phyloP scores from a whole-genome alignment of 2,329 filamentous ascomycete species.

The Colletotrichum simmondsii region DNA sequence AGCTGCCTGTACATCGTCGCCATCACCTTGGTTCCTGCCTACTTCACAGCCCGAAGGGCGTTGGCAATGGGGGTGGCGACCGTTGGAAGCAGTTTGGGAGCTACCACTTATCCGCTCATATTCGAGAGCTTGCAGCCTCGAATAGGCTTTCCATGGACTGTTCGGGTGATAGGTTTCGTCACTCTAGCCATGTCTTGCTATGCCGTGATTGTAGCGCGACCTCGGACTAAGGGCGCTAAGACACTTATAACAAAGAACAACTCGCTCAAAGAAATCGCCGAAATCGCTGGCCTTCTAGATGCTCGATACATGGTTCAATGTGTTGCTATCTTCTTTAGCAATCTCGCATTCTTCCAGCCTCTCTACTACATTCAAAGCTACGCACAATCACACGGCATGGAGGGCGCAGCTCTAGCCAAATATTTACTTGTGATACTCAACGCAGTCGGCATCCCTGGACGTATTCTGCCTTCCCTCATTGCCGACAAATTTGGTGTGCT shows the following conservation, averaged over 20 bases:
- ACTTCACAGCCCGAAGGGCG: constrained; percentile 66
- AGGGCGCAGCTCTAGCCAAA: constrained; percentile 40
- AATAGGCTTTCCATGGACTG: constrained; percentile 64
- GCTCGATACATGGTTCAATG: constrained; percentile 48
- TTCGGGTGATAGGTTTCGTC: constrained; percentile 49
- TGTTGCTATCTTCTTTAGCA: constrained; percentile 47
- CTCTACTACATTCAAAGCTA: constrained; percentile 43
- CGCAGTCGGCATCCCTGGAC: constrained; percentile 48
- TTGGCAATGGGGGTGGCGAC: constrained; percentile 71
- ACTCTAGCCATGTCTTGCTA: constrained; percentile 4
- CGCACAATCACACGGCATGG: constrained; percentile 42
- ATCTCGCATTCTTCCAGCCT: constrained; percentile 49
- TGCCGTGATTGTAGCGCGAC: background rate
- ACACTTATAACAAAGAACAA: constrained; percentile 50
- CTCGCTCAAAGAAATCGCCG: constrained; percentile 51
- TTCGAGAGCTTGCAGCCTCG: constrained; percentile 66
- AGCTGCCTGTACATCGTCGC: constrained; percentile 39
- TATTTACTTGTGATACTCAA: constrained; percentile 51
- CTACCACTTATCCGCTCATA: constrained; percentile 64
- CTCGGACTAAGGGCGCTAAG: constrained; percentile 49
- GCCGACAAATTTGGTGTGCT: constrained; percentile 49
- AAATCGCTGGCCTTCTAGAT: constrained; percentile 43
- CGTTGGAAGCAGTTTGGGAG: constrained; percentile 66
- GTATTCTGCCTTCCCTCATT: constrained; percentile 43
- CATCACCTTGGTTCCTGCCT: constrained; percentile 69